These are phyloP conservation scores for Taphrina confusa DNA, from an alignment of 1,139 yeast species.

Conservation along the genomic window DNA sequence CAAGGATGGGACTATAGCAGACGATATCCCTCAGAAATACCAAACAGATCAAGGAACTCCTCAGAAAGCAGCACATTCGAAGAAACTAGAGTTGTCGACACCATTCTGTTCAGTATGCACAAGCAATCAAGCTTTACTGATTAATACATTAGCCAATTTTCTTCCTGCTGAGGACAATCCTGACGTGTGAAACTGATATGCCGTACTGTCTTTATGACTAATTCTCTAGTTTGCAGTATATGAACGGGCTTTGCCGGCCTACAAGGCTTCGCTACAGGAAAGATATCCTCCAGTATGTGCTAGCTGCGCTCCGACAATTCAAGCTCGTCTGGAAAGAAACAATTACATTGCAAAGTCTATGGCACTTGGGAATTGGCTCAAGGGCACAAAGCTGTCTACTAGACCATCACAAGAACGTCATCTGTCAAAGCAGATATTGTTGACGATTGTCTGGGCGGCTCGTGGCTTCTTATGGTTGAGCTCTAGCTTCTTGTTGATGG, in stretches of 20 bases:
- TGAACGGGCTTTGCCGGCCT: slow-evolving; percentile 37
- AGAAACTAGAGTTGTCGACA: slow-evolving; percentile 21
- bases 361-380: slow-evolving; percentile 39
- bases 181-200: slow-evolving; percentile 31
- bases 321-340: slow-evolving; percentile 37
- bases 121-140: slow-evolving; percentile 39
- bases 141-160: slow-evolving; percentile 39
- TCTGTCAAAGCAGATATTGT: background rate
- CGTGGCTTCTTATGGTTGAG: slow-evolving; percentile 38
- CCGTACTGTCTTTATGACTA: slow-evolving; percentile 1
- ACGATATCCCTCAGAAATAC: slow-evolving; percentile 33
- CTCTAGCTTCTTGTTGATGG: slow-evolving; percentile 12
- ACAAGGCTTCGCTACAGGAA: slow-evolving; percentile 38
- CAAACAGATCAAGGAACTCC: too few species aligned
- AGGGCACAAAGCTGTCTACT: slow-evolving; percentile 8
- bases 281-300: slow-evolving; percentile 39
- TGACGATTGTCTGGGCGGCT: slow-evolving; percentile 35
- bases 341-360: slow-evolving; percentile 40
- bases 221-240: slow-evolving; percentile 12
- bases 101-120: slow-evolving; percentile 41
- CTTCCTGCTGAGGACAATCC: slow-evolving; percentile 39
- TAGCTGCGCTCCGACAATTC: slow-evolving; percentile 37
- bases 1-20: slow-evolving; percentile 32
- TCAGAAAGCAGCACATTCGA: background rate
- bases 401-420: background rate